phyloP scores from a whole-genome alignment of 2,329 filamentous ascomycete genomes.

The Hyphodiscus sp. region DNA sequence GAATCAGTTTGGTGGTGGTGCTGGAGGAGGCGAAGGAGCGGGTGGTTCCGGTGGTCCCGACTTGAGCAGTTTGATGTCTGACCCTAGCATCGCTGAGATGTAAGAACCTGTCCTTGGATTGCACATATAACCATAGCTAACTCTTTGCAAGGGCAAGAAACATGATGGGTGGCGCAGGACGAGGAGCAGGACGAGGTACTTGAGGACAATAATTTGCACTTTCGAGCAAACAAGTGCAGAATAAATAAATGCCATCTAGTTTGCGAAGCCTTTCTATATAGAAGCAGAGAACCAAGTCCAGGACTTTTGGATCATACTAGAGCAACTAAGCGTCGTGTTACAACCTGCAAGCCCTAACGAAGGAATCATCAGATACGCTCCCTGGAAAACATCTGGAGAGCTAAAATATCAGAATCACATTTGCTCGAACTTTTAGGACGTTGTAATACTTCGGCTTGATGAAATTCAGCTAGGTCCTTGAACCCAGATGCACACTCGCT shows the following conservation, averaged over 20 bases:
- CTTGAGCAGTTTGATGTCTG: constrained; percentile 77
- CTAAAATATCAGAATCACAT: too few relatives aligned
- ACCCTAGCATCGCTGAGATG: constrained; percentile 90
- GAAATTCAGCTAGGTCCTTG: too few relatives aligned
- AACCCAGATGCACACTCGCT: too few relatives aligned
- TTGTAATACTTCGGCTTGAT: too few relatives aligned
- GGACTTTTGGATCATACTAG: background rate
- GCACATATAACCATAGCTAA: background rate
- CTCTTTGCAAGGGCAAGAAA: constrained; percentile 48
- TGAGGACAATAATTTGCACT: constrained; percentile 4
- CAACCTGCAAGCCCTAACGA: background rate
- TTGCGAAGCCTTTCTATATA: background rate
- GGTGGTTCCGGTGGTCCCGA: constrained; percentile 81
- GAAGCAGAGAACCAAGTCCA: background rate
- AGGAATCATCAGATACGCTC: background rate
- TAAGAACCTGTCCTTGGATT: constrained; percentile 44
- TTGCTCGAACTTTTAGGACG: too few relatives aligned
- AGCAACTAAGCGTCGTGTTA: background rate
- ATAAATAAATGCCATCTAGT: background rate
- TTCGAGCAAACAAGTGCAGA: background rate
- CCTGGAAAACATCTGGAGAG: too few relatives aligned
- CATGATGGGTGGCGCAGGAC: constrained; percentile 52
- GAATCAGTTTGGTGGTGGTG: constrained; percentile 62
- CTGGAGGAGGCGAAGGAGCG: constrained; percentile 33
- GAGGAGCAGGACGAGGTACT: constrained; percentile 27